Percentiles rank a stretch among this genome's conserved stretches.
Conservation (phyloP, 768 basidiomycete genomes). For the Pleurotus tuber-regium region DNA sequence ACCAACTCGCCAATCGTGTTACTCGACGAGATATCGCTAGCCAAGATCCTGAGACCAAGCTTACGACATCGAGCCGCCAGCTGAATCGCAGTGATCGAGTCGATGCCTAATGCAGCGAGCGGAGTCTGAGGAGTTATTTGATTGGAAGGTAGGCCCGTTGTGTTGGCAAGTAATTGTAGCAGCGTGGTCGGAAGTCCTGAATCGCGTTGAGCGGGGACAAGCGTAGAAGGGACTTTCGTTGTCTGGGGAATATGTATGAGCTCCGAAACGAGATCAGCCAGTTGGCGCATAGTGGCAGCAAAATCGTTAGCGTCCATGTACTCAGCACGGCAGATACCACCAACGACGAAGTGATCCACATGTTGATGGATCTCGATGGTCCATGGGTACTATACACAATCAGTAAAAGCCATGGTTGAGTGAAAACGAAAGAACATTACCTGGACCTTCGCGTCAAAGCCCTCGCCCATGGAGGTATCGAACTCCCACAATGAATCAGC, state of each 20-base stretch:
- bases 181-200: too few species aligned
- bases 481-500: constrained; percentile 29
- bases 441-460: constrained; percentile 27
- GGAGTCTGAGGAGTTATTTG: constrained; percentile 31
- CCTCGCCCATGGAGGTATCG: constrained; percentile 12
- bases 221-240: constrained; percentile 10
- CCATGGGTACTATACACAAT: constrained; percentile 36
- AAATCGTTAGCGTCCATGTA: constrained; percentile 25
- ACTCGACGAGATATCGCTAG: constrained; percentile 41
- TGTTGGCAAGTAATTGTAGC: constrained; percentile 15
- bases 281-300: constrained; percentile 15
- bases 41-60: constrained; percentile 30
- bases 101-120: constrained; percentile 40
- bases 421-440: constrained; percentile 15
- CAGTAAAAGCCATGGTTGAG: neutral
- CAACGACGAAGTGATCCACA: constrained; percentile 27
- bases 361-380: constrained; percentile 39
- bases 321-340: constrained; percentile 31
- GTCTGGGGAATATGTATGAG: constrained; percentile 17
- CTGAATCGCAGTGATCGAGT: constrained; percentile 49
- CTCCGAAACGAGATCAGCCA: constrained; percentile 16
- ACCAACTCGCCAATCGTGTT: constrained; percentile 32
- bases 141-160: constrained; percentile 26
- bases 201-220: neutral
- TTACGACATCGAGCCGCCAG: constrained; percentile 36